Base-by-base conservation (phyloP, 768 basidiomycete species). In the Tulasnella sp. region DNA sequence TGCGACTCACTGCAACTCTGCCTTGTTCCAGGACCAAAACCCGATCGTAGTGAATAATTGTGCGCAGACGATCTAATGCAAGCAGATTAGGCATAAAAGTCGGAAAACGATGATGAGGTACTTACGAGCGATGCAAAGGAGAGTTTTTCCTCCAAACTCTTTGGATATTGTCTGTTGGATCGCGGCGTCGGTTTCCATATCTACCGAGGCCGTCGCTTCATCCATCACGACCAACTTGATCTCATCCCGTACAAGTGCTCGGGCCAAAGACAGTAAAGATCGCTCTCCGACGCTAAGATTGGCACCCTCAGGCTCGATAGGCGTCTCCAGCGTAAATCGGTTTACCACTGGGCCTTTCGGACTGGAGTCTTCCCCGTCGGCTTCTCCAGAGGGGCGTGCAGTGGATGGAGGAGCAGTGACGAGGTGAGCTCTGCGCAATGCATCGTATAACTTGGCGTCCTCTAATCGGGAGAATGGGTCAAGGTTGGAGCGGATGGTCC, bases 1-100 rank as follows among this genome's bases (percentile, higher is more conserved):
- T 5, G 15, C 5, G 34, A 64, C 68, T 61, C 61, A 69, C 68
- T 30, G 65, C 74, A 3, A 74, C 70, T 8, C 64, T 72, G 3
- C 82, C 82, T 64, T 85, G 81, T 54, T 80, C 79, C 82, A 86
- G 69, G 69, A 74, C 67, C 69, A 80, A 72, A 76, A 90, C 70
- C 30, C 70, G 64, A 62, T 77, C 76, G 61, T 64, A 83, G 38
- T 48, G 58, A 29, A 76, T 65, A 11, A 76, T 62, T 3, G 61
- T 62, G 21, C 61, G 56, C 24, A 62, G 30, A 8, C 61, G 61
- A 52, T 62, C 58, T 59, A 32, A 32, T 19, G 32, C 7, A 7
- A 32, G 27, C 34, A 50, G 45, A 42, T 26, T 15, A 42, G 23
- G 21, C 43, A 19, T 2, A 24, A 5, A 17, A 15, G 27, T 4